Percentiles rank a stretch among this genome's conserved stretches.
phyloP scores from a whole-genome alignment of 2,329 filamentous ascomycete species.

The Diplodia seriata region DNA sequence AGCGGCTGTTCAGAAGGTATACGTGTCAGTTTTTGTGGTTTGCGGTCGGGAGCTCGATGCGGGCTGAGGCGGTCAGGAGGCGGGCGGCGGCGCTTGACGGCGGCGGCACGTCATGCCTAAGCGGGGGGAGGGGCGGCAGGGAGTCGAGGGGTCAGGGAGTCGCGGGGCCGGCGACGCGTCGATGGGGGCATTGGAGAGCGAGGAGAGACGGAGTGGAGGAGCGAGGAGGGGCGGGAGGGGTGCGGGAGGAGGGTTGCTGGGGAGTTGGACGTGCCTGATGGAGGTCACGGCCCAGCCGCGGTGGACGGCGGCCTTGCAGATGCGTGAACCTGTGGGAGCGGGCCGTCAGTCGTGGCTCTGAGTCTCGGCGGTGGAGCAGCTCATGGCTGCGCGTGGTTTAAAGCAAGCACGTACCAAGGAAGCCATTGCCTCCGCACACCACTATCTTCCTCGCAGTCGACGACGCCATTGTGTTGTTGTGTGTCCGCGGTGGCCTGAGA shows the following conservation, averaged over 20 bases:
- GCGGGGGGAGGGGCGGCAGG: conserved; percentile 8
- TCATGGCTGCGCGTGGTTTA: conserved; percentile 21
- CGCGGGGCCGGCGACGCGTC: conserved; percentile 32
- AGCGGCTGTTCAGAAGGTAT: conserved; percentile 68
- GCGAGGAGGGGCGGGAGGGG: conserved; percentile 1
- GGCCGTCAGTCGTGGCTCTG: conserved; percentile 6
- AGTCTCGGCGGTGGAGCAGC: conserved; percentile 21
- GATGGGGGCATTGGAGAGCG: conserved; percentile 34
- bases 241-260: conserved; percentile 12
- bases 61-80: conserved; percentile 28
- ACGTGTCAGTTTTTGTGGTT: conserved; percentile 21
- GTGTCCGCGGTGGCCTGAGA: conserved; percentile 26
- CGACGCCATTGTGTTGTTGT: conserved; percentile 51
- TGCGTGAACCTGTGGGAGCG: conserved; percentile 65
- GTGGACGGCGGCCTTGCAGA: conserved; percentile 87
- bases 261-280: conserved; percentile 70
- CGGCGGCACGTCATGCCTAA: conserved; percentile 27
- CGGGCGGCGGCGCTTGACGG: conserved; percentile 23
- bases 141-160: conserved; percentile 25
- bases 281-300: conserved; percentile 93
- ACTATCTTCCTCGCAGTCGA: conserved; percentile 77
- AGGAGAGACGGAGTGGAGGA: conserved; percentile 22
- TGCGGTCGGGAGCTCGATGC: neutral
- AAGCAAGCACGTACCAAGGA: conserved; percentile 67
- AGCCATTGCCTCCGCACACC: conserved; percentile 93